Base-by-base conservation (phyloP, 2,329 filamentous ascomycete genomes). In the Neopestalotiopsis rosae region DNA sequence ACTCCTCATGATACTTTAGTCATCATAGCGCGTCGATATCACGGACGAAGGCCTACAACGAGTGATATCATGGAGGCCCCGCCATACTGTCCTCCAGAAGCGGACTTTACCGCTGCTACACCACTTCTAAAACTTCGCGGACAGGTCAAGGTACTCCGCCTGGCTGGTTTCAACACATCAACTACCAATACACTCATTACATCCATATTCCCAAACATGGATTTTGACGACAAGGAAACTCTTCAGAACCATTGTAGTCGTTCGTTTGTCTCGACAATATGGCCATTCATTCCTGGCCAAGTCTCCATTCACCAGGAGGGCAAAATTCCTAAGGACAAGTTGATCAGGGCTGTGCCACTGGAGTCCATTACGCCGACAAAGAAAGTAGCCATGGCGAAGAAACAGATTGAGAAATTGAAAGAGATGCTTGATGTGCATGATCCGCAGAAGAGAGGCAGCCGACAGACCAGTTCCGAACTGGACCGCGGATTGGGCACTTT, bases 1-100 rank as follows among this genome's bases (percentile, higher is more conserved):
- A 62, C 40, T 38, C 56, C 49, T 13, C 24, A 66, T 14, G 38
- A 61, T 9, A 69, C 28, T 63, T 28, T 69, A n/a, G 57, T 66
- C 28, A n/a, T 69, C 10, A 52, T 69, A 24, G 67, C 67, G 17
- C 67, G 67, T n/a, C 67, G 67, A 12, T 69, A 61, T 30, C 67
- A 69, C 24, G 67, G 67, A n/a, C 17, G 30, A 10, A 61, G 67
- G 6, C 32, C n/a, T 24, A 20, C 10, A 40, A 14, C 14, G 14
- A 28, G 28, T 14, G 64, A 13, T 14, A 4, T 13, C 12, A 58
- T 13, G 7, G 32, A 34, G 6, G 20, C 42, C n/a, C 20, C 34
- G 14, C 40, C 14, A 12, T 68, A 68, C 38, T 68, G 67, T 61
- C 52, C 67, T 9, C 67, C 67, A 28, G 24, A 28, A 20, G 32